Evolutionary conservation across 164 flowering plant genomes (phyloP).

Genomic region (Umbilicus rupestris): DNA sequence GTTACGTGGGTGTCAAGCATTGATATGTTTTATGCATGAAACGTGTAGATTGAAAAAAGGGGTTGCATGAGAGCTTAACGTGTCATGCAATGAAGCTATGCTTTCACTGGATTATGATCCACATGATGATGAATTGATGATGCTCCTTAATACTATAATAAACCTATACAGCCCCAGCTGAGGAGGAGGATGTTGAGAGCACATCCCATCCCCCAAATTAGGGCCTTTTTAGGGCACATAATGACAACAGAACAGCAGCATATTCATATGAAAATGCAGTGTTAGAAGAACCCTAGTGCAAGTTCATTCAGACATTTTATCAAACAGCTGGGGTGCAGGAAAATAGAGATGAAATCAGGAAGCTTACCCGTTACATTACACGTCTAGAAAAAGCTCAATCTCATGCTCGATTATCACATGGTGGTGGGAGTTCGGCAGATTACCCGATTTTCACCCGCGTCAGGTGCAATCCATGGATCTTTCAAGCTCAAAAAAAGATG

Average conservation of each 20-base stretch:
- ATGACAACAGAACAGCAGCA: no score
- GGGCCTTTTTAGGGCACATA: no score
- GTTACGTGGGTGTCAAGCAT: background rate
- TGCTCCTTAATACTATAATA: no score
- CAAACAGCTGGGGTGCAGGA: background rate
- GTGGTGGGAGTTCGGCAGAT: conserved; percentile 1
- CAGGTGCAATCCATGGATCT: background rate
- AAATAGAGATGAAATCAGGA: background rate
- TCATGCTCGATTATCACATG: background rate
- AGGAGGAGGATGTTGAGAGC: no score
- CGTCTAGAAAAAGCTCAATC: background rate
- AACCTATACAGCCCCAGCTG: no score
- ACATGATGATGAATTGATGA: background rate
- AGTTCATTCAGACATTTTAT: background rate
- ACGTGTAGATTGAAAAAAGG: background rate
- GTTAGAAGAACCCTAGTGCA: background rate
- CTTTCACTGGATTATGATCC: background rate
- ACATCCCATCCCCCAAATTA: no score
- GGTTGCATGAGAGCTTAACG: conserved; percentile 3
- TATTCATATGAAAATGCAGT: background rate
- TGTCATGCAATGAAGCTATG: background rate
- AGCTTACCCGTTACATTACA: background rate
- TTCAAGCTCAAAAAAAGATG: background rate
- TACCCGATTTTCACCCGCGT: background rate
- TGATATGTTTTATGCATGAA: conserved; percentile 3